Conservation (phyloP, 2,329 filamentous ascomycete species). For the Fusarium guadeloupense region DNA sequence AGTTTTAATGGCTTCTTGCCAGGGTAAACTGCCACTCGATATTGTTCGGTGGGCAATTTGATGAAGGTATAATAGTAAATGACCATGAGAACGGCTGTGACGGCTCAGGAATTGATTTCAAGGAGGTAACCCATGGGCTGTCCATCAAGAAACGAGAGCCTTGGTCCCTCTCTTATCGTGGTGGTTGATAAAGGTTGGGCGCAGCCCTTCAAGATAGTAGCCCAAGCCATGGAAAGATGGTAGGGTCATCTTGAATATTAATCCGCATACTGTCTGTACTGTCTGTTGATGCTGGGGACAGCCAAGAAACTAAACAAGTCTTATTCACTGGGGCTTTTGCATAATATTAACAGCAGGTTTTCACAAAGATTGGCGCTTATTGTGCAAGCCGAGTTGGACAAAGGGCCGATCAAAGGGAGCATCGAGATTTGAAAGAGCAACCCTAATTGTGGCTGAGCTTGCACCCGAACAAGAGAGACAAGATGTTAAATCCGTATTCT, state of each 20-base stretch:
- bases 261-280: neutral
- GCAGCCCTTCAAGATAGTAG: neutral
- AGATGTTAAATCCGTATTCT: constrained; percentile 1
- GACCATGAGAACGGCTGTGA: neutral
- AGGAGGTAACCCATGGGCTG: neutral
- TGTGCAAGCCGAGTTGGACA: constrained; percentile 16
- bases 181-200: neutral
- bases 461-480: neutral
- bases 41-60: constrained; percentile 12
- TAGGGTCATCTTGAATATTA: neutral
- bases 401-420: constrained; percentile 29
- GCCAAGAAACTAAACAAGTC: constrained; percentile 22
- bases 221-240: neutral
- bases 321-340: constrained; percentile 9
- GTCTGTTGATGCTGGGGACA: neutral
- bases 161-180: neutral
- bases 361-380: constrained; percentile 14
- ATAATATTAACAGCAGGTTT: constrained; percentile 12
- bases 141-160: neutral
- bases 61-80: neutral
- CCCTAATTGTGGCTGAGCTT: constrained; percentile 33
- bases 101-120: neutral
- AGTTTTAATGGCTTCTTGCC: constrained; percentile 7
- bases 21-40: constrained; percentile 14
- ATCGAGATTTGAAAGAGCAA: constrained; percentile 28